Percentiles rank a stretch among this genome's conserved stretches.
These are phyloP conservation scores for Neurospora sp. DNA, from an alignment of 495 filamentous ascomycete species.

Conservation along the genomic window DNA sequence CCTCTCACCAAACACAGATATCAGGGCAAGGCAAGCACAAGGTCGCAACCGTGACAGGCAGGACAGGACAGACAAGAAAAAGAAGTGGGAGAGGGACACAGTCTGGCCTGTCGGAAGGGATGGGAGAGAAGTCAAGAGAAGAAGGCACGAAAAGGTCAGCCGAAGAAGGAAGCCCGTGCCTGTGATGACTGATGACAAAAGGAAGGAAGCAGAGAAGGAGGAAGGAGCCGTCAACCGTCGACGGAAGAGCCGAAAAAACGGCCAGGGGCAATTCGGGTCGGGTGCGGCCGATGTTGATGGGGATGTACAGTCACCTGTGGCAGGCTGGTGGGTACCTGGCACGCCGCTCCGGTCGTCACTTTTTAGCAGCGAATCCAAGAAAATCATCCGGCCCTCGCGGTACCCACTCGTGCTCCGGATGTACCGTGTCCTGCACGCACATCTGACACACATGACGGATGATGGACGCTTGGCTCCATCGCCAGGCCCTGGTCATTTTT, in stretches of 20 bases:
- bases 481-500: not conserved
- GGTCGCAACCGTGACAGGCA: not conserved
- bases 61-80: not conserved
- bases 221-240: not conserved
- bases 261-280: not conserved
- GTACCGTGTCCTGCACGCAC: not conserved
- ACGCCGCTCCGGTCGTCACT: not conserved
- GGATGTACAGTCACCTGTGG: not conserved
- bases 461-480: not conserved
- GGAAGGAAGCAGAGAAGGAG: not conserved
- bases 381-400: not conserved
- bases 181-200: conserved; percentile 1
- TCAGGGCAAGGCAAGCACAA: not conserved
- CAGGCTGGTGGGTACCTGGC: conserved; percentile 1
- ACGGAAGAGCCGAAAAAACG: not conserved
- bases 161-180: not conserved
- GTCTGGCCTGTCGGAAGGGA: conserved; percentile 4
- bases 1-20: not conserved
- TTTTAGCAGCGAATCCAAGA: not conserved
- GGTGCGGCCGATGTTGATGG: not conserved
- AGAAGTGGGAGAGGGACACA: not conserved
- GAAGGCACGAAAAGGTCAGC: not conserved
- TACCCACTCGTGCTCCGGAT: not conserved
- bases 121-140: not conserved
- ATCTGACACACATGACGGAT: not conserved